Conservation (phyloP, 1,139 yeast genomes). For the Spencermartinsiella ligniputridi region DNA sequence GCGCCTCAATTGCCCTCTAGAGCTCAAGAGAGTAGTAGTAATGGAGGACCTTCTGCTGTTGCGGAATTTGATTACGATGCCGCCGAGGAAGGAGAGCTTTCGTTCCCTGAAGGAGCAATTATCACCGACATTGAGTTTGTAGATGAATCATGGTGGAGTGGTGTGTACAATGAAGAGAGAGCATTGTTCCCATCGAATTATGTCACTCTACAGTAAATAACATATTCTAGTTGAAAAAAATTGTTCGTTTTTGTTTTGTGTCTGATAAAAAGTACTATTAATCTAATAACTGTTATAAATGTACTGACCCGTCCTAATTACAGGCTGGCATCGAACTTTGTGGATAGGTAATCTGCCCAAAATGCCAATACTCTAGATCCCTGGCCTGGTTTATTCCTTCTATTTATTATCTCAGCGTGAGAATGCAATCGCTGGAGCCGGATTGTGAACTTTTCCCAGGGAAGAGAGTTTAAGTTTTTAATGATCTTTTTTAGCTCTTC, state of each 20-base stretch:
- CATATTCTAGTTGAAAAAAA: too few species aligned
- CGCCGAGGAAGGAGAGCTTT: constrained; percentile 83
- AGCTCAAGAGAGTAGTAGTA: constrained; percentile 13
- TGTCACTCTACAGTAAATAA: constrained; percentile 51
- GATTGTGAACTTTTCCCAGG: constrained; percentile 70
- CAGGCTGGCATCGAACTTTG: neutral
- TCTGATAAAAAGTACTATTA: too few species aligned
- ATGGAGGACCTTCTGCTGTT: constrained; percentile 50
- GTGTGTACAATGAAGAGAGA: constrained; percentile 67
- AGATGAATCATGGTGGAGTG: constrained; percentile 98
- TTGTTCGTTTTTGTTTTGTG: too few species aligned
- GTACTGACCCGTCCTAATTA: too few species aligned
- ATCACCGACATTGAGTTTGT: constrained; percentile 81
- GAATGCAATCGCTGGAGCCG: constrained; percentile 64
- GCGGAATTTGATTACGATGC: constrained; percentile 89
- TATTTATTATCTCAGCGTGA: constrained; percentile 67
- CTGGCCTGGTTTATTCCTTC: constrained; percentile 29
- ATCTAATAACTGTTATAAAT: too few species aligned
- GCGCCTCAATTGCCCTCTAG: constrained; percentile 9
- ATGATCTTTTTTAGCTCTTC: constrained; percentile 47
- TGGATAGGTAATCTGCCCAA: constrained; percentile 8
- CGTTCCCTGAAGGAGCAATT: constrained; percentile 75
- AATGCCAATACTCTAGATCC: constrained; percentile 27
- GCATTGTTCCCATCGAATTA: constrained; percentile 92
- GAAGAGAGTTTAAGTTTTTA: constrained; percentile 51